These are phyloP conservation scores for Penicillium brevicompactum DNA, from an alignment of 2,329 filamentous ascomycete genomes.

Conservation along the genomic window DNA sequence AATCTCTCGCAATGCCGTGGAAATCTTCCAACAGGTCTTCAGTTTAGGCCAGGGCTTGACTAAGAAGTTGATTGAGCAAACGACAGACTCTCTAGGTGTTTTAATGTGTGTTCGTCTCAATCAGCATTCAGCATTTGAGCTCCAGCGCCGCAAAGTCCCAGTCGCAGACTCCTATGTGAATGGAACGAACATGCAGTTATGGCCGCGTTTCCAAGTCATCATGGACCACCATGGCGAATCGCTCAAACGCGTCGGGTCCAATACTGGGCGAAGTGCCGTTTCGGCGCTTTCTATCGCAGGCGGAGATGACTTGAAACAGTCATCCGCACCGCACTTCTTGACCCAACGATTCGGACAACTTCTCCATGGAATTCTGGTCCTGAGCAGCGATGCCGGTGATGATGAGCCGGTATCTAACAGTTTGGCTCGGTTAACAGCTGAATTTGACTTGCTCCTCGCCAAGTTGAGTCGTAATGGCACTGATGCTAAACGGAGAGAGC, in stretches of 20 bases:
- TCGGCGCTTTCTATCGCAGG: conserved; percentile 58
- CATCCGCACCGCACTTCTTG: conserved; percentile 77
- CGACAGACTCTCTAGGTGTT: conserved; percentile 81
- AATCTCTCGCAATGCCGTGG: conserved; percentile 79
- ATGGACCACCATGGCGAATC: conserved; percentile 94
- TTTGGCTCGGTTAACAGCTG: conserved; percentile 72
- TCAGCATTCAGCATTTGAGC: conserved; percentile 89
- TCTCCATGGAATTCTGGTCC: conserved; percentile 76
- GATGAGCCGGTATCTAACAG: conserved; percentile 90
- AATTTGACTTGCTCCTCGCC: conserved; percentile 80
- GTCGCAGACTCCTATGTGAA: conserved; percentile 91
- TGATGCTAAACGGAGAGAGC: conserved; percentile 77
- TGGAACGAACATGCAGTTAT: conserved; percentile 90
- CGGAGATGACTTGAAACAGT: conserved; percentile 45
- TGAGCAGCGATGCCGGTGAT: conserved; percentile 89
- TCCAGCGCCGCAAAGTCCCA: conserved; percentile 88
- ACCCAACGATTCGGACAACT: conserved; percentile 97
- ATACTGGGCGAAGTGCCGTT: conserved; percentile 51
- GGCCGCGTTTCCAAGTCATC: conserved; percentile 91
- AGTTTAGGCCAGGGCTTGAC: conserved; percentile 77
- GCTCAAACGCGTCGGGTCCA: conserved; percentile 62
- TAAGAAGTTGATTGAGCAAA: conserved; percentile 72
- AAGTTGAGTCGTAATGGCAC: conserved; percentile 75
- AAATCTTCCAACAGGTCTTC: conserved; percentile 89
- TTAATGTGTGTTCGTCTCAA: conserved; percentile 91